These are phyloP conservation scores for Serendipita sp. DNA, from an alignment of 768 basidiomycete genomes.

Conservation along the genomic window DNA sequence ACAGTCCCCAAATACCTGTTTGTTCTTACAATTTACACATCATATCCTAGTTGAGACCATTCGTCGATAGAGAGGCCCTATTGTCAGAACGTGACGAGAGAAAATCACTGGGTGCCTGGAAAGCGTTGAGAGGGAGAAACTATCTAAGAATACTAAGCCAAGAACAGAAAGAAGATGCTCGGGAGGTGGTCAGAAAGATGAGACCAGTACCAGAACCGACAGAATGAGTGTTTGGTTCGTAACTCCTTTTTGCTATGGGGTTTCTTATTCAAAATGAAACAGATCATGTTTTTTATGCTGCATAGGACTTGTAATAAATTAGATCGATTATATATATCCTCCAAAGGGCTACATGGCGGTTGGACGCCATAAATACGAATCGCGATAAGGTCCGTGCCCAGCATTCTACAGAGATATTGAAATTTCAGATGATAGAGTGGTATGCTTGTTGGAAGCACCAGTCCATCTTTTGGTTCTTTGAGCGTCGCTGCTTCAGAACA, in stretches of 20 bases:
- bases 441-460: conserved; percentile 3
- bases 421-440: neutral
- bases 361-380: conserved; percentile 5
- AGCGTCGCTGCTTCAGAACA: conserved; percentile 12
- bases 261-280: no score
- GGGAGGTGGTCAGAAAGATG: neutral
- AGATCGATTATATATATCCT: neutral
- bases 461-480: neutral
- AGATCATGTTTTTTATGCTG: neutral
- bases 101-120: neutral
- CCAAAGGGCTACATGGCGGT: conserved; percentile 5
- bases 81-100: neutral
- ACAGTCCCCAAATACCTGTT: neutral
- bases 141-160: neutral
- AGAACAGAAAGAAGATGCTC: conserved; percentile 1
- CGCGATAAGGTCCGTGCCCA: neutral
- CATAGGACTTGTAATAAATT: neutral
- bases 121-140: neutral
- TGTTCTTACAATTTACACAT: neutral
- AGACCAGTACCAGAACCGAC: neutral
- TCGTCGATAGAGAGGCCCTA: neutral
- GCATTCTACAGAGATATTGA: neutral
- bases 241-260: no score
- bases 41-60: neutral
- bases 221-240: no score